phyloP scores from a whole-genome alignment of 75 land plant genomes.

The Pseudotsuga menziesii region DNA sequence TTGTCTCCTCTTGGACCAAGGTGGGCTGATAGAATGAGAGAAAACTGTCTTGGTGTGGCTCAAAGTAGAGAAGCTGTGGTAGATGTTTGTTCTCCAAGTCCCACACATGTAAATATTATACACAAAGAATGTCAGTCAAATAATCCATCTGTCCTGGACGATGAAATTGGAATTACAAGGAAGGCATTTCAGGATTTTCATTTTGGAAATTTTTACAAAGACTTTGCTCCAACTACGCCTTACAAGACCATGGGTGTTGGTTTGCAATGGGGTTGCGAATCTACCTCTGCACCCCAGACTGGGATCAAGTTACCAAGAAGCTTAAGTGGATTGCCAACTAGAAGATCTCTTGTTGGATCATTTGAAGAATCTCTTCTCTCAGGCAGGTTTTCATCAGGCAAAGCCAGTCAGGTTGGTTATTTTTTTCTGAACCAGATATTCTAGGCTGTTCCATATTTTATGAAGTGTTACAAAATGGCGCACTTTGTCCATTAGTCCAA shows the following conservation, averaged over 20 bases:
- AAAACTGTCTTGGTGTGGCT: constrained; percentile 6
- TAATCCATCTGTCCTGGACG: constrained; percentile 14
- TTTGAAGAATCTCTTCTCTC: constrained; percentile 98
- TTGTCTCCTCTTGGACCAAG: constrained; percentile 90
- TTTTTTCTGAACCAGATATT: neutral
- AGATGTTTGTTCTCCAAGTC: neutral
- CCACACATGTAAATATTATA: constrained; percentile 7
- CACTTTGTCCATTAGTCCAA: neutral
- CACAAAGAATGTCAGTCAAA: constrained; percentile 1
- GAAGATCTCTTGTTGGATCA: constrained; percentile 93
- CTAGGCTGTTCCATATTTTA: constrained; percentile 8
- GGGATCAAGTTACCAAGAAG: constrained; percentile 30
- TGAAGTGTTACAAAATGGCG: neutral
- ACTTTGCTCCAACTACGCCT: constrained; percentile 17
- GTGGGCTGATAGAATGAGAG: constrained; percentile 39
- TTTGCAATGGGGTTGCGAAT: constrained; percentile 20
- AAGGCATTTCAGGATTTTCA: constrained; percentile 31
- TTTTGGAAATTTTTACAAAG: constrained; percentile 16
- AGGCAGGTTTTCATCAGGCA: constrained; percentile 81
- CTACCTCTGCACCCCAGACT: constrained; percentile 24
- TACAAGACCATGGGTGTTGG: constrained; percentile 16
- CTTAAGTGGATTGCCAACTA: constrained; percentile 40
- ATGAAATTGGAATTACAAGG: constrained; percentile 14
- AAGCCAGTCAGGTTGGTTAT: constrained; percentile 57
- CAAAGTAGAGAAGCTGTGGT: constrained; percentile 13